Conservation (phyloP, 805 yeast genomes). For the Ogataea neopini region DNA sequence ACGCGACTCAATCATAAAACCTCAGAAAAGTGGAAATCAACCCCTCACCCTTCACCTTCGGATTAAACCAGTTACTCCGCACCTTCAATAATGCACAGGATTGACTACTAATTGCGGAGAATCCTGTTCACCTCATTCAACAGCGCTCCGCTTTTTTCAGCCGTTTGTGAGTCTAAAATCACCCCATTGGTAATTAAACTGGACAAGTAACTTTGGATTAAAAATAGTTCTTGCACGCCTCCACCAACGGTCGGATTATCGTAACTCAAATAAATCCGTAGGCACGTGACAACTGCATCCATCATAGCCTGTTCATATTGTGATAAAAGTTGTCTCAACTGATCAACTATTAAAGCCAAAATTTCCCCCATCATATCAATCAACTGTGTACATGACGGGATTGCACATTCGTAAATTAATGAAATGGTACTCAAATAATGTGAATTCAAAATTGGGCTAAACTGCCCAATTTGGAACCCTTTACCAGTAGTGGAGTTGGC, state of each 20-base stretch:
- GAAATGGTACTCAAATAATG: constrained; percentile 63
- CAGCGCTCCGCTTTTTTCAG: constrained; percentile 7
- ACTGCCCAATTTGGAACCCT: constrained; percentile 51
- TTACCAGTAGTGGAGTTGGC: constrained; percentile 38
- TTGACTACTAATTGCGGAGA: not conserved
- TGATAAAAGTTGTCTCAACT: constrained; percentile 9
- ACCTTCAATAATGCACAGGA: not conserved
- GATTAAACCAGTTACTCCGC: not conserved
- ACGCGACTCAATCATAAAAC: not conserved
- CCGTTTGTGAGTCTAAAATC: constrained; percentile 6
- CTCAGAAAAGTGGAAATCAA: not conserved
- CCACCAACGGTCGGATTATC: constrained; percentile 3
- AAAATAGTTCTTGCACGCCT: constrained; percentile 7
- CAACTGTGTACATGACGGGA: constrained; percentile 52
- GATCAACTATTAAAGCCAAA: constrained; percentile 34
- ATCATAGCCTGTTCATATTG: constrained; percentile 12
- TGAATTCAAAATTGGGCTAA: constrained; percentile 52
- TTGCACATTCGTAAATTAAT: constrained; percentile 56
- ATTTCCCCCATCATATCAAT: constrained; percentile 60
- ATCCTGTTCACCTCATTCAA: not conserved
- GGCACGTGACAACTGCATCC: constrained; percentile 16
- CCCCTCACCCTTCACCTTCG: not conserved
- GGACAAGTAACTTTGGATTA: constrained; percentile 9
- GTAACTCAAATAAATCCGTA: constrained; percentile 8
- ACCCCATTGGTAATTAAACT: constrained; percentile 7